Evolutionary conservation across 1,139 yeast species (phyloP), one percentile per base, ranked within the genome.

Genomic region (Candida sojae): DNA sequence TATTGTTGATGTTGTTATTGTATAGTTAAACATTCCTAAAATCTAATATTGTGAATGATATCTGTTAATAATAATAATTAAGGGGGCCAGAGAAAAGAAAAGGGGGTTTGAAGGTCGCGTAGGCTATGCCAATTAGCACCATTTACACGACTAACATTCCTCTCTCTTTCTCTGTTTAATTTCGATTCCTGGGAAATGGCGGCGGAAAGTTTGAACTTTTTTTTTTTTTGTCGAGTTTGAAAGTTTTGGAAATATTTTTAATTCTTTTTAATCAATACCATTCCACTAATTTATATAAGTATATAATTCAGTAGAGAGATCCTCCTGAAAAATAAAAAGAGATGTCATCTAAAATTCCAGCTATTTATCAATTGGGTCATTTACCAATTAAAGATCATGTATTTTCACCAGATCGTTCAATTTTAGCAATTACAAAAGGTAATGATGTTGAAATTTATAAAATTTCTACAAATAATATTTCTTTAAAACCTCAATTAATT

Each of bases 341-440:
- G 1, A 17, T 32, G 28, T 65, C 64, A 69, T 55, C 70, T 54
- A 55, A 66, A 31, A 48, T 51, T 33, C 73, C 77, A 43, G 62
- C 64, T 32, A 65, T 72, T 43, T 84, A 80, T 64, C 85, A 82
- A 63, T 81, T 92, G 63, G 92, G 96, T 53, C 89, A 85, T 64
- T 80, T 79, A 51, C 95, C 97, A 54, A 88, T 92, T 61, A 88
- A 91, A 61, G 96, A 93, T 63, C 98, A 93, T 67, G 86, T 90
- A 49, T 92, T 89, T 67, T 84, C 92, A 29, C 76, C 80, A 32
- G 95, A 89, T 68, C 68, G 75, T 47, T 75, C 80, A 48, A 62
- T 83, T 41, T 77, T 93, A 51, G 98, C 97, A 29, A 82, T 92
- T 52, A 89, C 98, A 47, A 87, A 89, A 59, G 90, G 80, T 47